A percentile compares a stretch with the other conserved stretches of the same genome.
Conservation (phyloP, 805 yeast species). For the Metschnikowia kunwiensis region DNA sequence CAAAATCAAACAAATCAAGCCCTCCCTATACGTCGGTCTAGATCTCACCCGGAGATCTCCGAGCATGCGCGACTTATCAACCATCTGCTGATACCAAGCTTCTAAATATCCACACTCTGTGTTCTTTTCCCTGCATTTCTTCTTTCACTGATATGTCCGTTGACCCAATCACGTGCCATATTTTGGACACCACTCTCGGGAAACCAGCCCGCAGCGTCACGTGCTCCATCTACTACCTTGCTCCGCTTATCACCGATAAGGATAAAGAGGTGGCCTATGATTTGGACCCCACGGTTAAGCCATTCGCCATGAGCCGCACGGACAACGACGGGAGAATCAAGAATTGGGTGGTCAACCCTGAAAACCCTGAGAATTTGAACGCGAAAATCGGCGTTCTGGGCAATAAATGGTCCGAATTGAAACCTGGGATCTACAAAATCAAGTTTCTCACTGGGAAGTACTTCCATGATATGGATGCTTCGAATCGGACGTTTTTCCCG, state of each 20-base stretch:
- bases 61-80: too few relatives aligned
- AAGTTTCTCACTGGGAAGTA: slow-evolving; percentile 74
- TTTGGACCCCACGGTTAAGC: slow-evolving; percentile 22
- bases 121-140: neutral
- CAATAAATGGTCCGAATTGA: slow-evolving; percentile 45
- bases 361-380: slow-evolving; percentile 14
- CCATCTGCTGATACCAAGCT: too few relatives aligned
- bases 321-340: slow-evolving; percentile 78
- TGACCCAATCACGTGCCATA: slow-evolving; percentile 81
- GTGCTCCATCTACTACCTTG: slow-evolving; percentile 53
- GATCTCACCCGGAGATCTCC: too few relatives aligned
- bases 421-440: slow-evolving; percentile 69
- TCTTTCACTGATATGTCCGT: slow-evolving; percentile 22
- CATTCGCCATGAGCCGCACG: slow-evolving; percentile 69
- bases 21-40: too few relatives aligned
- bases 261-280: slow-evolving; percentile 29
- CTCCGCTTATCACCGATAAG: slow-evolving; percentile 24
- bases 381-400: slow-evolving; percentile 28
- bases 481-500: slow-evolving; percentile 70
- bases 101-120: too few relatives aligned
- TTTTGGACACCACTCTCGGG: slow-evolving; percentile 80
- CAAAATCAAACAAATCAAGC: too few relatives aligned
- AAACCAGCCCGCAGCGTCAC: slow-evolving; percentile 76
- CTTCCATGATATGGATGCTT: slow-evolving; percentile 35
- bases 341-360: slow-evolving; percentile 56